Evolutionary conservation across 371 early-diverging fungal species (phyloP).

Genomic region (Rhizopus microsporus): DNA sequence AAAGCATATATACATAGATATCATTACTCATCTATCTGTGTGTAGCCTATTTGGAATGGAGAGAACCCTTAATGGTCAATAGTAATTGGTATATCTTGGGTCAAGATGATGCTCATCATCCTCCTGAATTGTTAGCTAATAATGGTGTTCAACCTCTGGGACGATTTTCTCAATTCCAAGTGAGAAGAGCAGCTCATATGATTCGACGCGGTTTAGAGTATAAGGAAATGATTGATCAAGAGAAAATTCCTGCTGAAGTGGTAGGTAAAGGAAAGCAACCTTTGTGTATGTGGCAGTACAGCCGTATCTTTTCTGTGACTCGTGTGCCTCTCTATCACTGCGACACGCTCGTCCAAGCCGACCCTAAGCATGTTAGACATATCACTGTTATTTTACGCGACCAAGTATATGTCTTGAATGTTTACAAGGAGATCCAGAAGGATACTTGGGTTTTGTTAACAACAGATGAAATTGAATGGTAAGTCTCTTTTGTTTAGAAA

Average conservation of each 20-base stretch:
- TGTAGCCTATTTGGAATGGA: constrained; percentile 88
- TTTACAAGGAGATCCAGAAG: constrained; percentile 47
- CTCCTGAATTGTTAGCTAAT: constrained; percentile 50
- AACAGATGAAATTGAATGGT: constrained; percentile 76
- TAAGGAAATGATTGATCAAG: constrained; percentile 70
- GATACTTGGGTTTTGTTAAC: constrained; percentile 51
- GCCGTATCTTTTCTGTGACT: constrained; percentile 72
- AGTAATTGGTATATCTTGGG: constrained; percentile 86
- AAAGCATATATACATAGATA: background rate
- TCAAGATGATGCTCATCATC: constrained; percentile 70
- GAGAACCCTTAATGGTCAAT: constrained; percentile 86
- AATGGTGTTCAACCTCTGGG: constrained; percentile 26
- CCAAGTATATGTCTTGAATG: constrained; percentile 76
- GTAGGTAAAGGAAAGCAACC: constrained; percentile 45
- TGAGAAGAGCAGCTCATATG: constrained; percentile 84
- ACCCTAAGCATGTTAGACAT: constrained; percentile 58
- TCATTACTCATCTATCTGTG: background rate
- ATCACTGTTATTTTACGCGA: constrained; percentile 75
- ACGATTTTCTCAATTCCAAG: constrained; percentile 76
- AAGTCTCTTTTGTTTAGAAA: constrained; percentile 13
- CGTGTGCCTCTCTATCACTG: constrained; percentile 77
- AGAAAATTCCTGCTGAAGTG: constrained; percentile 56
- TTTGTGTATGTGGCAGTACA: constrained; percentile 88
- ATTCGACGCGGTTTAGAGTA: constrained; percentile 71
- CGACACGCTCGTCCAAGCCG: constrained; percentile 57